Evolutionary conservation across 1,139 yeast species (phyloP).

Genomic region (Saccharomyces hybrid): DNA sequence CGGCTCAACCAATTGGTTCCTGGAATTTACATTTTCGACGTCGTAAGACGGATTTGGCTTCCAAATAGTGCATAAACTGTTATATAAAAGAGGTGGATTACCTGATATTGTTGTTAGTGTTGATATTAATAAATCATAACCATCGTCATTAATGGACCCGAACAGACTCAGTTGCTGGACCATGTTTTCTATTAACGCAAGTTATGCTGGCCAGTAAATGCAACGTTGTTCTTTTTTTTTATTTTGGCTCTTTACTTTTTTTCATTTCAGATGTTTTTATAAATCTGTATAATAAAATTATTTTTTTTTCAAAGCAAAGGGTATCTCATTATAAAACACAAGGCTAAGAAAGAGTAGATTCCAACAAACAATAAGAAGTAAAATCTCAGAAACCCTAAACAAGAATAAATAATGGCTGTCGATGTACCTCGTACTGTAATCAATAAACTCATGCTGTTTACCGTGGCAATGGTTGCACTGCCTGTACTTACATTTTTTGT

Average conservation of each 20-base stretch:
- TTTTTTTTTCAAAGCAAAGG: neutral
- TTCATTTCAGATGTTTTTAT: neutral
- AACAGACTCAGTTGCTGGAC: slow-evolving; percentile 35
- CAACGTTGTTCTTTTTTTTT: neutral
- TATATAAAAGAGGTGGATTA: slow-evolving; percentile 27
- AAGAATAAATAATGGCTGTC: slow-evolving; percentile 38
- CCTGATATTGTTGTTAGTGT: slow-evolving; percentile 34
- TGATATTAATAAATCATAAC: slow-evolving; percentile 29
- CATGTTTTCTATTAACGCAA: slow-evolving; percentile 22
- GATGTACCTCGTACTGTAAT: slow-evolving; percentile 48
- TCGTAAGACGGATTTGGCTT: slow-evolving; percentile 30
- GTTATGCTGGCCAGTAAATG: neutral
- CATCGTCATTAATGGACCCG: slow-evolving; percentile 28
- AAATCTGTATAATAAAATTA: neutral
- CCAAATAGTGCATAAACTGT: slow-evolving; percentile 29
- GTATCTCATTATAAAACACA: neutral
- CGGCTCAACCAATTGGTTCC: slow-evolving; percentile 29
- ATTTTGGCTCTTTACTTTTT: neutral
- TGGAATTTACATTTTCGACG: slow-evolving; percentile 23
- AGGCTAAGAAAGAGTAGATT: neutral
- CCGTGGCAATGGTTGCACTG: slow-evolving; percentile 77
- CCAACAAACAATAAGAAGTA: neutral
- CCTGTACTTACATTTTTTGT: slow-evolving; percentile 72
- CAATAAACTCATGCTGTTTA: slow-evolving; percentile 72
- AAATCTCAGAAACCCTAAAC: neutral